Conservation (phyloP, 352 stramenopile genomes). For the Aphanomyces euteiches region DNA sequence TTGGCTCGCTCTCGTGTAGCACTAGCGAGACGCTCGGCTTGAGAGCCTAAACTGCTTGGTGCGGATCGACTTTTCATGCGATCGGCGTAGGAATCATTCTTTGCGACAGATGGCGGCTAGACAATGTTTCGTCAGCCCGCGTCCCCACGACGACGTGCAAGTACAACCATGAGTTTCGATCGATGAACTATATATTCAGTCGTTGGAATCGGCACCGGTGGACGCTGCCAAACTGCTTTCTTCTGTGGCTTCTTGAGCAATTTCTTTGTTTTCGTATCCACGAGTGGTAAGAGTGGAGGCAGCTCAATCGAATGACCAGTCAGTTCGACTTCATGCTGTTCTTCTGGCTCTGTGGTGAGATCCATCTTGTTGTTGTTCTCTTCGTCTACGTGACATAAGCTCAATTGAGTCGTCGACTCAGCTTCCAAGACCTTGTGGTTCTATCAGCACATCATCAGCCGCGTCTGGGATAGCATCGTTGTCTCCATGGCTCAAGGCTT, state of each 20-base stretch:
- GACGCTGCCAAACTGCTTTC: slow-evolving; percentile 50
- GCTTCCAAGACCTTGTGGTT: not conserved
- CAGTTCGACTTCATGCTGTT: not conserved
- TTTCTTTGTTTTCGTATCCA: slow-evolving; percentile 18
- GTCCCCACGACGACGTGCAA: not conserved
- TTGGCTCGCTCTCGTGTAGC: slow-evolving; percentile 27
- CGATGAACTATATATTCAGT: slow-evolving; percentile 41
- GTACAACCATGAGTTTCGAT: slow-evolving; percentile 43
- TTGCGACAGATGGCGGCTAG: not conserved
- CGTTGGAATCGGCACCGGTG: slow-evolving; percentile 54
- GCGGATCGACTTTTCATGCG: slow-evolving; percentile 35
- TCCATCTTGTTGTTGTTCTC: too few species aligned
- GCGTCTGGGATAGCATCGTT: too few species aligned
- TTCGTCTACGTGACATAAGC: too few species aligned
- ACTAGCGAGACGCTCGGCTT: slow-evolving; percentile 23
- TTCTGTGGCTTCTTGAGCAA: slow-evolving; percentile 34
- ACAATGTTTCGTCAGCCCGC: not conserved
- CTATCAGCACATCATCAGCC: not conserved
- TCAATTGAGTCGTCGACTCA: too few species aligned
- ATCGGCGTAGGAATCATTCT: slow-evolving; percentile 38
- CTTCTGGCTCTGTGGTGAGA: not conserved
- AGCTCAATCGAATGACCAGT: not conserved
- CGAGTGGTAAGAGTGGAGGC: not conserved
- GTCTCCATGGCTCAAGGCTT: too few species aligned
- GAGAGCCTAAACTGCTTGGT: slow-evolving; percentile 20